Base-by-base conservation (phyloP, 306 rosid genomes). In the Dicorynia guianensis region DNA sequence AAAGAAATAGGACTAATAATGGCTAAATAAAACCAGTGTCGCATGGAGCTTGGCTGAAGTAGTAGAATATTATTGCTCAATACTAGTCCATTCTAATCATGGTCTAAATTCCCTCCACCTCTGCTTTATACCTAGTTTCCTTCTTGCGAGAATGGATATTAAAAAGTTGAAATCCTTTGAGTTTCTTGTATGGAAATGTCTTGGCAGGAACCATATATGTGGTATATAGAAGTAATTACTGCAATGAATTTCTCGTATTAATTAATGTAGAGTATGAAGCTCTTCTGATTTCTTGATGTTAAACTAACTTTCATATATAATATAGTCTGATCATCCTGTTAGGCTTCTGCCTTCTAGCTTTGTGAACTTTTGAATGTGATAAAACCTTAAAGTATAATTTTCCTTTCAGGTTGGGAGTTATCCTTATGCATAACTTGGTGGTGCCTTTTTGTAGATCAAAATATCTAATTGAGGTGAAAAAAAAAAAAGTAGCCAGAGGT, bases 361-460 rank as follows among this genome's bases (percentile, higher is more conserved):
- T 70, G 50, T 38, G 47, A 50, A 63, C 20, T 55, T 63, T 63
- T 75, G 67, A 52, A 59, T 10, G 59, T 1, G 33, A 66, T 34
- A 30, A 59, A 5, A 43, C 48, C 35, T 11, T 50, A 33, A 14
- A 17, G 10, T 34, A 8, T 52, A 7, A 12, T 72, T 43, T 47
- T 1, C 9, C 64, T 14, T 33, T 57, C 46, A 46, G 43, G 48
- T 33, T 60, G 25, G 35, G 42, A 73, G 17, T 74, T 67, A 40
- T 50, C 8, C 34, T 38, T 49, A n/a, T 17, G 34, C 6, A 9
- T 11, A 11, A 14, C 36, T 40, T 25, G 56, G 25, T 9, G 54
- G 65, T 18, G 43, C 47, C 72, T 42, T 74, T 9, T 17, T 40
- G 60, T 58, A 58, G 33, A 65, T 65, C 60, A 68, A n/a, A 68